These are phyloP conservation scores for Termitomyces sp. DNA, from an alignment of 768 basidiomycete species.

Conservation along the genomic window DNA sequence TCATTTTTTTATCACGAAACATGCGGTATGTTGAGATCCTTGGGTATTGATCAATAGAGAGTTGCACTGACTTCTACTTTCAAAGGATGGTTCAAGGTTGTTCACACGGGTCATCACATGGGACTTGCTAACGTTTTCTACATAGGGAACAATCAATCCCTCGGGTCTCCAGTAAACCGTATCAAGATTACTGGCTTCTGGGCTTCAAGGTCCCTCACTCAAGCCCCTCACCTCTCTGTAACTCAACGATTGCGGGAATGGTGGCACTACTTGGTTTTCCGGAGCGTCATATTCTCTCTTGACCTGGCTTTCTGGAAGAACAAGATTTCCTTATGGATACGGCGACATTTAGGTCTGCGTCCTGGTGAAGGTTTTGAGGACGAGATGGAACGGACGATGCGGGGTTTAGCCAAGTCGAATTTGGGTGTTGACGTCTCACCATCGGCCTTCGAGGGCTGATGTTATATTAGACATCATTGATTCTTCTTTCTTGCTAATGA, in stretches of 20 bases:
- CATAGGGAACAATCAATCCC: constrained; percentile 71
- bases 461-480: neutral
- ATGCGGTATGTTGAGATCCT: constrained; percentile 44
- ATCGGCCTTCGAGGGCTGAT: constrained; percentile 46
- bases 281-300: constrained; percentile 54
- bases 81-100: constrained; percentile 44
- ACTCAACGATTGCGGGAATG: constrained; percentile 42
- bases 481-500: neutral
- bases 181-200: constrained; percentile 86
- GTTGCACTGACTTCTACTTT: neutral
- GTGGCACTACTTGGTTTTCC: constrained; percentile 58
- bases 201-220: constrained; percentile 64
- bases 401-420: constrained; percentile 69
- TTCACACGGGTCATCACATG: constrained; percentile 3
- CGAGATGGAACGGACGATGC: constrained; percentile 70
- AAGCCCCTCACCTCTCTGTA: constrained; percentile 35
- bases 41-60: neutral
- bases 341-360: constrained; percentile 31
- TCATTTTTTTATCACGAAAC: constrained; percentile 72
- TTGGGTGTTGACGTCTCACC: constrained; percentile 72
- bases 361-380: constrained; percentile 65
- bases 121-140: constrained; percentile 19
- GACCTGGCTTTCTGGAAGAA: constrained; percentile 71
- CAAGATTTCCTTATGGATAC: constrained; percentile 46
- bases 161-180: constrained; percentile 84